These are phyloP conservation scores for Maudiozyma pseudohumilis DNA, from an alignment of 805 yeast species.

Conservation along the genomic window DNA sequence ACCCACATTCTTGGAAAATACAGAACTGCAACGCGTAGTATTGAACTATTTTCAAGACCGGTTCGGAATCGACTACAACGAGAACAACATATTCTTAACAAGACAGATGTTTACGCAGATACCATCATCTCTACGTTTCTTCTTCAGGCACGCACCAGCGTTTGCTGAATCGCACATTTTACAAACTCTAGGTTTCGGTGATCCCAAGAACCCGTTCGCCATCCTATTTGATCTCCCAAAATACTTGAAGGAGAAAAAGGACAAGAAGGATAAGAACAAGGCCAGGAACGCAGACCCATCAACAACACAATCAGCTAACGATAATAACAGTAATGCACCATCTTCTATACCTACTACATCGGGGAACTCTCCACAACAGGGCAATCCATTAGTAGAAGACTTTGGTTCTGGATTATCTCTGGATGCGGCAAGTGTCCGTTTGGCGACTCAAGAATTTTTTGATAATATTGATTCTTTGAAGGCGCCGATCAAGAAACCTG, in stretches of 20 bases:
- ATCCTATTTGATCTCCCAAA: slow-evolving; percentile 62
- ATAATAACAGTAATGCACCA: background rate
- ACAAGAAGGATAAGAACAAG: slow-evolving; percentile 55
- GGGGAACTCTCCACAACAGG: background rate
- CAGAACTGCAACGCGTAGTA: slow-evolving; percentile 48
- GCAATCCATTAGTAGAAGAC: background rate
- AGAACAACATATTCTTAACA: slow-evolving; percentile 50
- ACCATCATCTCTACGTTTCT: slow-evolving; percentile 40
- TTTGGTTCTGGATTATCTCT: background rate
- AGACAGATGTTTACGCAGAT: slow-evolving; percentile 32
- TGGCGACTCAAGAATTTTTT: slow-evolving; percentile 8
- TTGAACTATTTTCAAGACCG: slow-evolving; percentile 53
- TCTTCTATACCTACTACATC: slow-evolving; percentile 2
- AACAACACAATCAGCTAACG: background rate
- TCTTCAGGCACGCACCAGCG: slow-evolving; percentile 67
- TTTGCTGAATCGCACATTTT: slow-evolving; percentile 70
- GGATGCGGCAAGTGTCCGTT: background rate
- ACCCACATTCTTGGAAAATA: slow-evolving; percentile 46
- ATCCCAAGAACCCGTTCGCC: slow-evolving; percentile 66
- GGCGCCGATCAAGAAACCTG: slow-evolving; percentile 18
- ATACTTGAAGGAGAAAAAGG: slow-evolving; percentile 60
- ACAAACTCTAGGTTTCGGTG: slow-evolving; percentile 72
- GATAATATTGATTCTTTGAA: slow-evolving; percentile 23
- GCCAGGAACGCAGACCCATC: slow-evolving; percentile 10
- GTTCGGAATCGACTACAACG: slow-evolving; percentile 56